These are phyloP conservation scores for Pholiota conissans DNA, from an alignment of 768 basidiomycete species.

Conservation along the genomic window DNA sequence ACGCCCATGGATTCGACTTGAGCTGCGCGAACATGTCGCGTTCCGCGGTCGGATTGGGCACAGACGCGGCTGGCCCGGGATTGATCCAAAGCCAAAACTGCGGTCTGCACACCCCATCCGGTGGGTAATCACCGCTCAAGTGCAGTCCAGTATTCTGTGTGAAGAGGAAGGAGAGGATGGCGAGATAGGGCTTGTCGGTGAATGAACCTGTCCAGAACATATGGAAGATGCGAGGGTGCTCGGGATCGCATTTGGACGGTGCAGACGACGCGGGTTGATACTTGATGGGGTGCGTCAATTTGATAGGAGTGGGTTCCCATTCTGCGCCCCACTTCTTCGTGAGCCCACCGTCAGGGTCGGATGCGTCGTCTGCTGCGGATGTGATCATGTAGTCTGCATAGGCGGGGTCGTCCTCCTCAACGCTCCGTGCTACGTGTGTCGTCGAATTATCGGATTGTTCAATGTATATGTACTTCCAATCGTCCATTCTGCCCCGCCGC, in stretches of 20 bases:
- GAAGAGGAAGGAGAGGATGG: constrained; percentile 91
- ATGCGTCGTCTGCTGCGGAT: constrained; percentile 16
- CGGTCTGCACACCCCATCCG: constrained; percentile 72
- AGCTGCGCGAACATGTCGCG: constrained; percentile 84
- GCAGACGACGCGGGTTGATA: constrained; percentile 61
- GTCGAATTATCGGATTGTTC: constrained; percentile 46
- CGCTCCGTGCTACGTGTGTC: constrained; percentile 23
- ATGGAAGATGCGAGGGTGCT: constrained; percentile 89
- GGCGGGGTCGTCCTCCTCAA: constrained; percentile 41
- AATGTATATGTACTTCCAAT: constrained; percentile 88
- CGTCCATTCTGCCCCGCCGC: constrained; percentile 72
- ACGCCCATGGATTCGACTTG: constrained; percentile 87
- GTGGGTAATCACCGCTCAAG: constrained; percentile 42
- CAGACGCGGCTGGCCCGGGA: constrained; percentile 90
- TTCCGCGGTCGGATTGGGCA: constrained; percentile 81
- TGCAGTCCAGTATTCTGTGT: constrained; percentile 93
- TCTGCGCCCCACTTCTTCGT: constrained; percentile 58
- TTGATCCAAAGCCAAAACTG: constrained; percentile 99
- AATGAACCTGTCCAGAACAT: constrained; percentile 99
- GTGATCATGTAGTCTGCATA: constrained; percentile 8
- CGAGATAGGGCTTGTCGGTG: constrained; percentile 98
- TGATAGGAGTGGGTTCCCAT: constrained; percentile 56
- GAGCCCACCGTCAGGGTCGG: constrained; percentile 55
- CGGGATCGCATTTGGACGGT: constrained; percentile 72
- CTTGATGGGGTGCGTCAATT: constrained; percentile 48